These are phyloP conservation scores for Aureobasidium lini DNA, from an alignment of 2,329 filamentous ascomycete species.

Conservation along the genomic window DNA sequence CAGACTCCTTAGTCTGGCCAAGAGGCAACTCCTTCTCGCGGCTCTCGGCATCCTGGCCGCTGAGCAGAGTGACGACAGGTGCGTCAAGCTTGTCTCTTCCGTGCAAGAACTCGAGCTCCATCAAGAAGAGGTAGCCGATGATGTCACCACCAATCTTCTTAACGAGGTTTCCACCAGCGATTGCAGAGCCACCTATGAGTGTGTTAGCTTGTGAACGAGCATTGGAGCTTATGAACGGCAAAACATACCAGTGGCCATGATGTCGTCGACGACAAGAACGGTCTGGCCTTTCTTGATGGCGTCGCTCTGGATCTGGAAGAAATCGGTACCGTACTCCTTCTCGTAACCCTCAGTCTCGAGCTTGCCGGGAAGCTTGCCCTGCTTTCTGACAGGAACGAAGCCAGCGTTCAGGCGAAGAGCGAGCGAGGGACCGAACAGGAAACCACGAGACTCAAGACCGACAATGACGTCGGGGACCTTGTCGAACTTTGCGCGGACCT, in stretches of 20 bases:
- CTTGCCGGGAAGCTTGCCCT: constrained; percentile 89
- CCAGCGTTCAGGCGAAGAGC: constrained; percentile 73
- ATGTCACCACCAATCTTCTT: constrained; percentile 78
- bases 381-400: constrained; percentile 91
- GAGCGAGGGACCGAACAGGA: constrained; percentile 86
- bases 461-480: constrained; percentile 70
- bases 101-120: constrained; percentile 89
- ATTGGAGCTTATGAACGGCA: constrained; percentile 12
- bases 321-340: constrained; percentile 94
- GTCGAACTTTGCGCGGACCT: constrained; percentile 59
- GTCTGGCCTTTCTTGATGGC: constrained; percentile 79
- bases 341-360: constrained; percentile 73
- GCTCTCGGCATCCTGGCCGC: constrained; percentile 43
- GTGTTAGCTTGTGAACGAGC: constrained; percentile 3
- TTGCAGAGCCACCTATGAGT: constrained; percentile 73
- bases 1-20: constrained; percentile 20
- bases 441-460: constrained; percentile 87
- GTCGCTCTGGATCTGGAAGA: constrained; percentile 91
- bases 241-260: constrained; percentile 87
- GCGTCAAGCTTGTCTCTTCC: constrained; percentile 82
- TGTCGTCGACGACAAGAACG: constrained; percentile 91
- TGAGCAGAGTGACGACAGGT: constrained; percentile 76
- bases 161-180: constrained; percentile 79
- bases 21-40: constrained; percentile 17
- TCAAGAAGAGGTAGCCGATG: constrained; percentile 86